Percentiles rank a stretch among this genome's conserved stretches.
Conservation (phyloP, 2,329 filamentous ascomycete species). For the Plectosphaerella plurivora region DNA sequence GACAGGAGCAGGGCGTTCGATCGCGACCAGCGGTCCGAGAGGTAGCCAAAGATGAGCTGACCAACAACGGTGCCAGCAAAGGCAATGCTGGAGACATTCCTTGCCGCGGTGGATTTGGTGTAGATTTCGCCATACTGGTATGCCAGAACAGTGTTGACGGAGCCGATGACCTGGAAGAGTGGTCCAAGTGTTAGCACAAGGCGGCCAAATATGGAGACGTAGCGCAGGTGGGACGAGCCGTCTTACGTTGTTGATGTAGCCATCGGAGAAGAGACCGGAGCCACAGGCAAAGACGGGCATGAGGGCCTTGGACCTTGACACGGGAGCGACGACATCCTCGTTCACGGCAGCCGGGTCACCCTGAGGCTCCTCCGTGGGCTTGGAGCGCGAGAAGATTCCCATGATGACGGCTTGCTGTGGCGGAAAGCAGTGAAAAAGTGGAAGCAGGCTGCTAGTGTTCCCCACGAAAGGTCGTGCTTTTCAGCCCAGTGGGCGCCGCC, state of each 20-base stretch:
- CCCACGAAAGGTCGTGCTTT: too few species aligned
- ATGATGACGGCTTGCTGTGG: background rate
- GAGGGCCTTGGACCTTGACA: constrained; percentile 2
- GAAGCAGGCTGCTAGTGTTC: too few species aligned
- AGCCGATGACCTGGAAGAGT: constrained; percentile 68
- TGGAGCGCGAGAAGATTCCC: constrained; percentile 1
- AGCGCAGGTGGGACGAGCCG: background rate
- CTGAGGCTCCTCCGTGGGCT: background rate
- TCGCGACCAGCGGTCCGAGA: constrained; percentile 79
- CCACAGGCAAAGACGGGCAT: constrained; percentile 82
- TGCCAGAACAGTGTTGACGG: constrained; percentile 72
- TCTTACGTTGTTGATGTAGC: constrained; percentile 80
- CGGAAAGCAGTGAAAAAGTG: too few species aligned
- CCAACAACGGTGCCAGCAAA: constrained; percentile 85
- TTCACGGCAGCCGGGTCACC: background rate
- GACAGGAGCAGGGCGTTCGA: constrained; percentile 77
- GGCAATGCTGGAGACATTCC: constrained; percentile 75
- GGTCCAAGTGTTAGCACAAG: background rate
- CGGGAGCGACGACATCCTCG: background rate
- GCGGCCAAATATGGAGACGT: constrained; percentile 1
- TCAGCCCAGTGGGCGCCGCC: too few species aligned
- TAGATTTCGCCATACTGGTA: constrained; percentile 68
- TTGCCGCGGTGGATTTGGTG: constrained; percentile 60
- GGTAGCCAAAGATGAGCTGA: constrained; percentile 75
- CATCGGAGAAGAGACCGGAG: constrained; percentile 85